Percentiles rank a stretch among this genome's conserved stretches.
phyloP scores from a whole-genome alignment of 1,284 basidiomycete genomes.

The Pterulicium gracile region DNA sequence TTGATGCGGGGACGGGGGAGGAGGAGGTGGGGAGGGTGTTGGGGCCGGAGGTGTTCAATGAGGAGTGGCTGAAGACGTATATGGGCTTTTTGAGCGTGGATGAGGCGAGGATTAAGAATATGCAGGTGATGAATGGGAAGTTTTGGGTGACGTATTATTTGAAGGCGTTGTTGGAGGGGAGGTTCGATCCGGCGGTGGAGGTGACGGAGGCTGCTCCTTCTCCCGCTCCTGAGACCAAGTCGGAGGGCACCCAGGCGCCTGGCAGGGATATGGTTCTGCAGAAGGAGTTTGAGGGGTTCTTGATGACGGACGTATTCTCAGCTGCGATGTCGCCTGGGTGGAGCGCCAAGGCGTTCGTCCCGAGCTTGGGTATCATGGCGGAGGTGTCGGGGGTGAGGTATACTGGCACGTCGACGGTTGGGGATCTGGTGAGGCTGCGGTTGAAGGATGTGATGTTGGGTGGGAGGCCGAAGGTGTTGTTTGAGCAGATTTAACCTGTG shows the following conservation, averaged over 20 bases:
- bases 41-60: constrained; percentile 23
- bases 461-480: background rate
- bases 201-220: too few species aligned
- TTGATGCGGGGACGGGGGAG: constrained; percentile 17
- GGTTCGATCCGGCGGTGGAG: background rate
- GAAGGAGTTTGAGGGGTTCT: background rate
- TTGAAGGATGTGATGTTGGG: background rate
- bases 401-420: too few species aligned
- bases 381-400: background rate
- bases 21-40: constrained; percentile 10
- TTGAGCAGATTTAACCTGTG: background rate
- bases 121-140: background rate
- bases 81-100: constrained; percentile 18
- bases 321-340: background rate
- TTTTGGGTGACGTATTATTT: background rate
- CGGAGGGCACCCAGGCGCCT: too few species aligned
- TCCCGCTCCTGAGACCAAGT: too few species aligned
- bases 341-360: background rate
- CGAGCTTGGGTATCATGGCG: background rate
- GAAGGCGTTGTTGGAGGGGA: background rate
- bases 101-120: constrained; percentile 11
- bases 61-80: constrained; percentile 30
- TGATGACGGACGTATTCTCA: background rate
- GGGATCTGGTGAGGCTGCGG: background rate
- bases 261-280: too few species aligned